A percentile compares a stretch with the other conserved stretches of the same genome.
phyloP scores from a whole-genome alignment of 805 yeast genomes.

The Brettanomyces custersianus region DNA sequence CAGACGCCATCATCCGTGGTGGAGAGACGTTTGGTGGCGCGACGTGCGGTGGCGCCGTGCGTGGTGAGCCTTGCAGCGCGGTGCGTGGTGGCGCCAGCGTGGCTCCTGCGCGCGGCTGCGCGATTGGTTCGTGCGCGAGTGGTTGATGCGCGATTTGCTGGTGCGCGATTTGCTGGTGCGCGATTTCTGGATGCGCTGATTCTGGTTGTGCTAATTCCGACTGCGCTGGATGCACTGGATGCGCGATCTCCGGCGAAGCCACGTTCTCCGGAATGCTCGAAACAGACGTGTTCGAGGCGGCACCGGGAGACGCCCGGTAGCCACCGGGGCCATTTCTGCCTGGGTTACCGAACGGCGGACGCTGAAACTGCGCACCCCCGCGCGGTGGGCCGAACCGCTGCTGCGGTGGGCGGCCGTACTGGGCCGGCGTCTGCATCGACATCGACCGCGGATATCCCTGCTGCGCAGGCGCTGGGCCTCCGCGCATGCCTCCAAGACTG shows the following conservation, averaged over 20 bases:
- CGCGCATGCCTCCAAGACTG: not conserved
- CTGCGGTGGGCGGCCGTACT: not conserved
- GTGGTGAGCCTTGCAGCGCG: not conserved
- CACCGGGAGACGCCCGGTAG: not conserved
- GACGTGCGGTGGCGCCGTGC: too few species aligned
- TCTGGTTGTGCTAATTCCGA: not conserved
- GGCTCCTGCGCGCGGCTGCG: too few species aligned
- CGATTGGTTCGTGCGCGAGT: too few species aligned
- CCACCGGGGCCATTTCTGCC: not conserved
- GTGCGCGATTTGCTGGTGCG: too few species aligned
- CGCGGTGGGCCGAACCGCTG: constrained; percentile 5
- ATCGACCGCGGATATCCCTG: constrained; percentile 19
- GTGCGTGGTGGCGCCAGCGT: too few species aligned
- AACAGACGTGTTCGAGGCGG: not conserved
- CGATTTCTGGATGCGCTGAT: too few species aligned
- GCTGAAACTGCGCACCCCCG: constrained; percentile 7
- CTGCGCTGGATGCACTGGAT: not conserved
- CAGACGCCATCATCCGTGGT: too few species aligned
- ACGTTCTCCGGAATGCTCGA: not conserved
- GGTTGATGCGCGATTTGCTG: too few species aligned
- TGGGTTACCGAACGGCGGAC: constrained; percentile 16
- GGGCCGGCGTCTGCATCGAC: constrained; percentile 17
- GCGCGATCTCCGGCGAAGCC: not conserved
- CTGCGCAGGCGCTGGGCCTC: not conserved
- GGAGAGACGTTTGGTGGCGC: too few species aligned